These are phyloP conservation scores for Geranomyces variabilis DNA, from an alignment of 192 early-diverging fungal species.

Conservation along the genomic window DNA sequence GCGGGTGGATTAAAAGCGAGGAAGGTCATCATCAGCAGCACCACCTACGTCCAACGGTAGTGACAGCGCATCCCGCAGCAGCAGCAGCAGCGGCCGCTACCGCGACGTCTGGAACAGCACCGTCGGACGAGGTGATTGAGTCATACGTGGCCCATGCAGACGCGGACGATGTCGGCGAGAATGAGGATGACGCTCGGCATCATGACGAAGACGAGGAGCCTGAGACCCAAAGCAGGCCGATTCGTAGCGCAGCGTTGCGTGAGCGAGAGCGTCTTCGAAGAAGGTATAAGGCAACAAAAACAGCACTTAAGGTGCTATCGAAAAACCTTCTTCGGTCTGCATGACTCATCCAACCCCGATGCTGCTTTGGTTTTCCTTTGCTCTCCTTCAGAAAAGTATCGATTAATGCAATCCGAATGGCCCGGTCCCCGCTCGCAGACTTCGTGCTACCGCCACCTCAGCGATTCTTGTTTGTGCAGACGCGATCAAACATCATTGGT, in stretches of 20 bases:
- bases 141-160: not conserved
- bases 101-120: not conserved
- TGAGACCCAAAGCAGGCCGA: conserved; percentile 4
- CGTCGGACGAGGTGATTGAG: not conserved
- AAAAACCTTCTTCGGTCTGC: not conserved
- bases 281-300: not conserved
- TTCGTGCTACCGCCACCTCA: conserved; percentile 52
- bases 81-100: not conserved
- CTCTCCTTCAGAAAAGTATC: conserved; percentile 43
- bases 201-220: conserved; percentile 9
- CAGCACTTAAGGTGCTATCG: not conserved
- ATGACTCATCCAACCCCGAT: not conserved
- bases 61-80: not conserved
- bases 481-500: conserved; percentile 22
- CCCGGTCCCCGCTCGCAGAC: conserved; percentile 55
- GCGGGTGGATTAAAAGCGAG: not conserved
- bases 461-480: conserved; percentile 54
- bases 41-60: not conserved
- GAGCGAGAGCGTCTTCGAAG: conserved; percentile 3
- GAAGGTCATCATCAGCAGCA: not conserved
- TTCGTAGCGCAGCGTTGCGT: conserved; percentile 13
- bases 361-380: not conserved
- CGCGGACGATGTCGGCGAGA: too few relatives aligned
- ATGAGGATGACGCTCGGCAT: not conserved
- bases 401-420: conserved; percentile 52